Evolutionary conservation across 768 basidiomycete species (phyloP).

Genomic region (Lactarius hatsudake): DNA sequence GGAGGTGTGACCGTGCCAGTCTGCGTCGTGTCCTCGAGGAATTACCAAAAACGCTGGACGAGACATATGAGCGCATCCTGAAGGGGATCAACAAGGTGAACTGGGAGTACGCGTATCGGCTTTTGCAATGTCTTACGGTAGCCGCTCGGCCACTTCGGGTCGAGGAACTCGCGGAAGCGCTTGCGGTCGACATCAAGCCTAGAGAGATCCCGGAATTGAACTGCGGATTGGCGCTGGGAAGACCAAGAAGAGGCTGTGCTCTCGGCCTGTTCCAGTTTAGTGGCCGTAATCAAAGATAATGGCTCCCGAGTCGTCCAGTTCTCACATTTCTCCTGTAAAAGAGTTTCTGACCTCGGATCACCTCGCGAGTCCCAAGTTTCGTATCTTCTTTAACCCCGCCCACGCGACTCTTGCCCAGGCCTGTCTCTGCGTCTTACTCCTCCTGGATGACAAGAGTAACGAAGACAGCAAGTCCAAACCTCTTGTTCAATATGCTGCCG

Average conservation of each 20-base stretch:
- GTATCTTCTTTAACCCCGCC: neutral
- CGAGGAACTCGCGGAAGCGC: slow-evolving; percentile 1
- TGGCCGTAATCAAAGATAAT: neutral
- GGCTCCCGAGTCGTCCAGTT: neutral
- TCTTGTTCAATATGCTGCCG: neutral
- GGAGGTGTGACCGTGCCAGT: neutral
- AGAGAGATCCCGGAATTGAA: neutral
- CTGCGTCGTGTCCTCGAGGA: neutral
- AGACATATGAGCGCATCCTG: neutral
- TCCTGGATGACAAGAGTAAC: neutral
- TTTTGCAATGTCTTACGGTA: neutral
- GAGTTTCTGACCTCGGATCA: neutral
- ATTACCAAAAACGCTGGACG: neutral
- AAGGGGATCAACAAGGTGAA: neutral
- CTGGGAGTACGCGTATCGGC: neutral
- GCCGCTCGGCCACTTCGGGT: neutral
- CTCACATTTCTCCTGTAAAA: neutral
- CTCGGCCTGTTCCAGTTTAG: neutral
- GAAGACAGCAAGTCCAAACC: neutral
- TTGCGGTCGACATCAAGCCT: neutral
- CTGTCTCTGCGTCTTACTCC: slow-evolving; percentile 5
- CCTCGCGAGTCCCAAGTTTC: neutral
- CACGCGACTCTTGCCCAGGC: neutral
- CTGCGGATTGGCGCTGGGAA: neutral
- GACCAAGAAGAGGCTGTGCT: neutral